Conservation (phyloP, 345 rosid genomes). For the Hibiscus syriacus region DNA sequence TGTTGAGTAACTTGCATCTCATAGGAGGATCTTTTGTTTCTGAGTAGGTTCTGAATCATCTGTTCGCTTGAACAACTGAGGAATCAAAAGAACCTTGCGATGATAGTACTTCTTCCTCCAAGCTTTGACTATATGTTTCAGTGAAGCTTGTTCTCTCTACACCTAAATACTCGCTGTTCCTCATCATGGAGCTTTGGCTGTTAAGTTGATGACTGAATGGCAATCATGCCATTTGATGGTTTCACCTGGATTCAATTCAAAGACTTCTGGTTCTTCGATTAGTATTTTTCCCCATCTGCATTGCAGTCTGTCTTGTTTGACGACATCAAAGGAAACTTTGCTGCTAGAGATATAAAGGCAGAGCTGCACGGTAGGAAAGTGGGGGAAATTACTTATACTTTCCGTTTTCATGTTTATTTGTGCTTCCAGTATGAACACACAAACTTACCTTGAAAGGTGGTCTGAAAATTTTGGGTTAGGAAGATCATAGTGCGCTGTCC, state of each 20-base stretch:
- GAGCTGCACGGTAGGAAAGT: slow-evolving; percentile 54
- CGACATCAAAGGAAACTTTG: slow-evolving; percentile 61
- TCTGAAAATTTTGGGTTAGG: slow-evolving; percentile 92
- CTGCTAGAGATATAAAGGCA: slow-evolving; percentile 85
- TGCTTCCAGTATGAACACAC: slow-evolving; percentile 9
- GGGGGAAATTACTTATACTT: slow-evolving; percentile 9
- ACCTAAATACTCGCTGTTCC: slow-evolving; percentile 27
- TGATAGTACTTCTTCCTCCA: slow-evolving; percentile 64
- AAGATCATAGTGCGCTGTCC: slow-evolving; percentile 83
- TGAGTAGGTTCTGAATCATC: slow-evolving; percentile 44
- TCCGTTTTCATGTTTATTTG: slow-evolving; percentile 11
- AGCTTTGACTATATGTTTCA: slow-evolving; percentile 36
- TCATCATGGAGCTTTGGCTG: slow-evolving; percentile 32
- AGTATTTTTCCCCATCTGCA: slow-evolving; percentile 21
- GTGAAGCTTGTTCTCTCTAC: slow-evolving; percentile 32
- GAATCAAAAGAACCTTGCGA: slow-evolving; percentile 67
- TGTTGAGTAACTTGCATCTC: slow-evolving; percentile 29
- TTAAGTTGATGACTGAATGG: slow-evolving; percentile 19
- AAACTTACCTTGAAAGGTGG: slow-evolving; percentile 83
- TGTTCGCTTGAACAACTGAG: slow-evolving; percentile 32
- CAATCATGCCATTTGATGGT: slow-evolving; percentile 35
- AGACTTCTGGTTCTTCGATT: slow-evolving; percentile 57
- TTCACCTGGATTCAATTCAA: slow-evolving; percentile 27
- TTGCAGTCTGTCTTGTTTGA: slow-evolving; percentile 20
- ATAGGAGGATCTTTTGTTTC: slow-evolving; percentile 48